Base-by-base conservation (phyloP, 768 basidiomycete species). In the Pulveroboletus sp. region DNA sequence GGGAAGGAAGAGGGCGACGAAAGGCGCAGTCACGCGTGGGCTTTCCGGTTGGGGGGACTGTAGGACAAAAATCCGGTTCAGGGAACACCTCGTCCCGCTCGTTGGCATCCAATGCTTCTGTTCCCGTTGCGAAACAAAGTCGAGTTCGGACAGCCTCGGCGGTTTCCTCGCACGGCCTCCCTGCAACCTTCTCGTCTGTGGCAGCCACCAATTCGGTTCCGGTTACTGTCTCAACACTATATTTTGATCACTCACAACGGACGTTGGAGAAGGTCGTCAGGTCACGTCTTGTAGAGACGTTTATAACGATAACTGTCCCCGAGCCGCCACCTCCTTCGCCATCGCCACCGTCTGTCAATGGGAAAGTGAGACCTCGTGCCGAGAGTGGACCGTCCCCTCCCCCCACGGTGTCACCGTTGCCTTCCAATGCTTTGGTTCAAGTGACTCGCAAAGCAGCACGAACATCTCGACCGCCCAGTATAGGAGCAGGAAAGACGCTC, bases 201-300 rank as follows among this genome's bases (percentile, higher is more conserved):
- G 11, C 37, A 2, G 13, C 52, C 7, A 20, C 32, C 14, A 44
- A 40, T 40, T 46, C 52, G 12, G 45, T 56, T 14, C 47, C 59
- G 27, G 47, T 53, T 31, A 45, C 60, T 52, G 66, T 64, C 42
- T 63, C 61, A 32, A 55, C 65, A 12, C 63, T 78, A 40, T 68
- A 78, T 46, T 74, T 74, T 14, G 82, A 83, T 57, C 76, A 85
- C 51, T 86, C 87, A 5, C 89, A 91, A 60, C 68, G 68, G 24
- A 77, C 74, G 8, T 70, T 91, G 38, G 87, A 91, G 70, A 84
- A 75, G 56, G 77, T 90, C 13, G 75, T 92, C 11, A 70, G 72
- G 45, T 84, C 88, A 29, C 80, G 89, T 40, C 71, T 92, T 25
- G 82, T 91, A 20, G 87, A 90, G 66, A 88, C 89, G 0, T 88